phyloP scores from a whole-genome alignment of 2,329 filamentous ascomycete genomes.

The Sphaceloma murrayae region DNA sequence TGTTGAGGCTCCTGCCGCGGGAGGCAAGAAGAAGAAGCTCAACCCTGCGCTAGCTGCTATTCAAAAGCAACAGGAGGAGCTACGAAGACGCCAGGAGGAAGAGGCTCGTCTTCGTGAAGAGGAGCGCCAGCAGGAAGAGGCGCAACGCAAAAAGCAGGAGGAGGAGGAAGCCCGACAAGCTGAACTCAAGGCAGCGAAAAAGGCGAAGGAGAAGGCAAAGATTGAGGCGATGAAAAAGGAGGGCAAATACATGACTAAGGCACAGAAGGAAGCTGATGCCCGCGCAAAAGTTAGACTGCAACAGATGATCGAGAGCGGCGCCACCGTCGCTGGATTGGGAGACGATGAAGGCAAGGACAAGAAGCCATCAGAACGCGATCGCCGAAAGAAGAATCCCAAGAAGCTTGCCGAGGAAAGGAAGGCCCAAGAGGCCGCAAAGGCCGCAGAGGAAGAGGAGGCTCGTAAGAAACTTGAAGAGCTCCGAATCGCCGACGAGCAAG shows the following conservation, averaged over 20 bases:
- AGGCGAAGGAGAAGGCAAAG: conserved; percentile 77
- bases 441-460: conserved; percentile 44
- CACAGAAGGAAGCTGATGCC: conserved; percentile 72
- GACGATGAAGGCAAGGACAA: conserved; percentile 70
- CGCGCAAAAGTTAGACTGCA: conserved; percentile 70
- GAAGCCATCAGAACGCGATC: conserved; percentile 63
- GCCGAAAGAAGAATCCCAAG: conserved; percentile 64
- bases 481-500: conserved; percentile 49
- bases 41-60: conserved; percentile 62
- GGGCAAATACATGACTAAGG: conserved; percentile 78
- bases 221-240: conserved; percentile 82
- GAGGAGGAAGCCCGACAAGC: conserved; percentile 65
- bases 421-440: conserved; percentile 25
- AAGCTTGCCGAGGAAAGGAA: conserved; percentile 49
- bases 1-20: conserved; percentile 31
- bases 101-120: conserved; percentile 49
- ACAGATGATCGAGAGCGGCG: conserved; percentile 73
- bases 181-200: conserved; percentile 66
- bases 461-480: conserved; percentile 48
- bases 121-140: conserved; percentile 57
- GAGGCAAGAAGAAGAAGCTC: conserved; percentile 83
- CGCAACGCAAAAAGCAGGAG: conserved; percentile 49
- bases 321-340: conserved; percentile 48
- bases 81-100: conserved; percentile 58
- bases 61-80: conserved; percentile 74